Evolutionary conservation across 495 filamentous ascomycete genomes (phyloP), one percentile per base, ranked within the genome.

Genomic region (Collariella sp.): DNA sequence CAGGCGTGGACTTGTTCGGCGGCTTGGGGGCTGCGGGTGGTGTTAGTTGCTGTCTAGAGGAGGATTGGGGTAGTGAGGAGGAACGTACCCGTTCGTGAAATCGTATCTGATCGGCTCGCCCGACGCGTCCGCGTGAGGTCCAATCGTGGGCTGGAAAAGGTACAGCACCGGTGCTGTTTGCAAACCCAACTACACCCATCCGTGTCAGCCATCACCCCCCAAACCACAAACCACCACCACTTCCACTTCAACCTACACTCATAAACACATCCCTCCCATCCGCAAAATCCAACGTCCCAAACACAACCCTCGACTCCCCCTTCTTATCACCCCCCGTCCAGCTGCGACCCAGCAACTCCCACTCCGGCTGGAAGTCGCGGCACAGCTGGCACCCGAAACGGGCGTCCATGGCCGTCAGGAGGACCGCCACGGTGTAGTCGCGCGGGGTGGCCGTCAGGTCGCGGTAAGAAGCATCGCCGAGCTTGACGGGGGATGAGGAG

Each of bases 101-200:
- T 98, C 94, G 61, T 85, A 95, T 67, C 88, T 79, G 23, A 84
- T 51, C n/a, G 93, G 88, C 24, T 83, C 76, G 36, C 70, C 68
- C 39, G 84, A 81, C 34, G 81, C 66, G 59, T 81, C 85, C 34
- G 91, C 87, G 65, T 88, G 79, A 5, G 88, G 87, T n/a, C 93
- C 93, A 42, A 75, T 66, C 22, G 91, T 96, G 19, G 93, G 91
- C 38, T 84, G 88, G 76, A 95, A 97, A 45, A 96, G 65, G 35
- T 91, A 76, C 20, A 99, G 75, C 29, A 97, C 83, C 2, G 93
- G 93, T 15, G 94, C 93, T 35, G 93, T 95, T 83, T 96, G 91
- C 36, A 99, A 81, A 73, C 88, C 86, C 48, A 96, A 76, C 91
- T 97, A 42, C 24, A 6, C 13, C 24, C 6, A 22, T 9, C 5